Conservation (phyloP, 192 early-diverging fungal genomes). For the Ramicandelaber brevisporus region DNA sequence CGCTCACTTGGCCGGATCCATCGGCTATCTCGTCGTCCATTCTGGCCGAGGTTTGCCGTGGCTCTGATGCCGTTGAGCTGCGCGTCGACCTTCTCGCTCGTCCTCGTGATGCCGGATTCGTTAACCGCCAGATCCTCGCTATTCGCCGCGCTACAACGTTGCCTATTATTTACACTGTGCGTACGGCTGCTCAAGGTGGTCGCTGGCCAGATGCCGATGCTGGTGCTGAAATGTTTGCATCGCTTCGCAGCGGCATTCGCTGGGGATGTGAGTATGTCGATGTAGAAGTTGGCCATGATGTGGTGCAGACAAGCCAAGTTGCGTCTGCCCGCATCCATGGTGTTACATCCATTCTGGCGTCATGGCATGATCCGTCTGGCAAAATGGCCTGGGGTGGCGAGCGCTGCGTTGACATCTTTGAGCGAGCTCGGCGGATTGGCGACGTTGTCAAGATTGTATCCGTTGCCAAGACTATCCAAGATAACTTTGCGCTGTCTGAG, state of each 20-base stretch:
- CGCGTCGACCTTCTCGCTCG: constrained; percentile 62
- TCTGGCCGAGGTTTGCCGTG: constrained; percentile 37
- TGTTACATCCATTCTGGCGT: constrained; percentile 44
- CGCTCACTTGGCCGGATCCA: constrained; percentile 48
- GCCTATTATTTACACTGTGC: constrained; percentile 85
- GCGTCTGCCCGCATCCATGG: too few relatives aligned
- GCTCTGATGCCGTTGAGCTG: constrained; percentile 75
- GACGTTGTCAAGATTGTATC: constrained; percentile 91
- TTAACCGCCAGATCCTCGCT: constrained; percentile 52
- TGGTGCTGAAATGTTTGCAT: constrained; percentile 26
- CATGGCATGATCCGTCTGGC: constrained; percentile 65
- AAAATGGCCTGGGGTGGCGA: constrained; percentile 30
- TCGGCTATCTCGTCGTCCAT: constrained; percentile 19
- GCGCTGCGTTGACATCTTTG: constrained; percentile 13
- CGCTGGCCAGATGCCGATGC: constrained; percentile 38
- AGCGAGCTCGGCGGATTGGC: constrained; percentile 24
- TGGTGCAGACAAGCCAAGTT: constrained; percentile 10
- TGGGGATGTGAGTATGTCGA: constrained; percentile 94
- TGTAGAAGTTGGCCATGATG: constrained; percentile 30
- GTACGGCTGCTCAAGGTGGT: constrained; percentile 70
- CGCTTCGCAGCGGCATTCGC: constrained; percentile 36
- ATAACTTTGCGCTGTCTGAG: constrained; percentile 55
- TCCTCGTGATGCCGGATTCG: constrained; percentile 26
- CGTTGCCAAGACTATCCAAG: constrained; percentile 34
- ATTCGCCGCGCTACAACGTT: constrained; percentile 33